These are phyloP conservation scores for Penicillium sp. DNA, from an alignment of 2,329 filamentous ascomycete genomes.

Conservation along the genomic window DNA sequence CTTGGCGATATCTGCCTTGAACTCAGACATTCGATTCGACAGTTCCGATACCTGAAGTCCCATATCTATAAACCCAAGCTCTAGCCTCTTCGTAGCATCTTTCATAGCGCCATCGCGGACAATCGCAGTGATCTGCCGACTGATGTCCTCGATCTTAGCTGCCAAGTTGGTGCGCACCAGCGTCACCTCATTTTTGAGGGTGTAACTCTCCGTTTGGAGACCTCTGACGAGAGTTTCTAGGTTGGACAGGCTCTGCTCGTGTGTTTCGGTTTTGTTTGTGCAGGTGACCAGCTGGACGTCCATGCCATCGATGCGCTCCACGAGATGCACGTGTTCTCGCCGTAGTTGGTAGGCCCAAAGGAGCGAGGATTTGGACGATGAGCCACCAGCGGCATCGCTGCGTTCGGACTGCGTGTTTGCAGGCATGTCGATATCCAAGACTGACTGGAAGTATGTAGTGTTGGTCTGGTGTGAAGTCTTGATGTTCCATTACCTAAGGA, in stretches of 20 bases:
- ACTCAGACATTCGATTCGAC: background rate
- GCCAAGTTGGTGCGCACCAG: slow-evolving; percentile 3
- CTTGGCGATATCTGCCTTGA: background rate
- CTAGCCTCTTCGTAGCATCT: background rate
- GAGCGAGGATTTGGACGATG: slow-evolving; percentile 20
- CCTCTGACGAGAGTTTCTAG: slow-evolving; percentile 10
- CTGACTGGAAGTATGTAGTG: no score
- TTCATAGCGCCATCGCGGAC: background rate
- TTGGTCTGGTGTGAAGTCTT: no score
- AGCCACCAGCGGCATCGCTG: slow-evolving; percentile 3
- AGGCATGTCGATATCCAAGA: background rate
- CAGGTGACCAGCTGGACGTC: slow-evolving; percentile 16
- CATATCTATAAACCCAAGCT: background rate
- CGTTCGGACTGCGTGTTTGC: slow-evolving; percentile 2
- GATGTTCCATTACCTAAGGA: no score
- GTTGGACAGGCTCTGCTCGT: slow-evolving; percentile 6
- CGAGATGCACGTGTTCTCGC: slow-evolving; percentile 32
- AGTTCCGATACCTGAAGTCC: slow-evolving; percentile 1
- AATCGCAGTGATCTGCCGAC: slow-evolving; percentile 6
- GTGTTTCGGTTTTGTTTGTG: slow-evolving; percentile 5
- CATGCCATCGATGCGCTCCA: slow-evolving; percentile 23
- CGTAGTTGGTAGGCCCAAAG: slow-evolving; percentile 40
- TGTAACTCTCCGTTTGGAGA: slow-evolving; percentile 13
- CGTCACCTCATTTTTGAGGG: slow-evolving; percentile 11
- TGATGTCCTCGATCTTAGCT: slow-evolving; percentile 6